These are phyloP conservation scores for Myotisia sp. DNA, from an alignment of 2,329 filamentous ascomycete genomes.

Conservation along the genomic window DNA sequence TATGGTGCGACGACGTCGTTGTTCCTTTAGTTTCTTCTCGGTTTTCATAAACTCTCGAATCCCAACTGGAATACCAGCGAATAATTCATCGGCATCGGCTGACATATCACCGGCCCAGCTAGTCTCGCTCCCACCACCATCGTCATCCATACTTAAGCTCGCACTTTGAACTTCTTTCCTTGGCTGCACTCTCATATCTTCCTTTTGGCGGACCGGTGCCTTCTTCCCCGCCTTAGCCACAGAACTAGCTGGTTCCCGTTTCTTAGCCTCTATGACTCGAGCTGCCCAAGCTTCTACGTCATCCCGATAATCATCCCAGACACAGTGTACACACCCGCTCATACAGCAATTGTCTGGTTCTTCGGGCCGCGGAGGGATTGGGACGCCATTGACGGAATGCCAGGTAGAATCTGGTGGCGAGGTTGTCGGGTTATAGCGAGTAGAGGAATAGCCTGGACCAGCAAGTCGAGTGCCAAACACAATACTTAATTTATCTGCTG, in stretches of 20 bases:
- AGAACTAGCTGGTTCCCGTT: slow-evolving; percentile 10
- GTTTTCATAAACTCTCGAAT: slow-evolving; percentile 96
- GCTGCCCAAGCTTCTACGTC: slow-evolving; percentile 81
- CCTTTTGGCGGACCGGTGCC: not conserved
- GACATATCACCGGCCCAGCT: slow-evolving; percentile 43
- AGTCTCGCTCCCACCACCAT: slow-evolving; percentile 59
- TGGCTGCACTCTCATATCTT: slow-evolving; percentile 20
- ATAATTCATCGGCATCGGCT: slow-evolving; percentile 48
- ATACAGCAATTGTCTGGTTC: slow-evolving; percentile 99
- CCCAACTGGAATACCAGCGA: slow-evolving; percentile 71
- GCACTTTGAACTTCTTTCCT: slow-evolving; percentile 34
- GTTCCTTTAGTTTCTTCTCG: slow-evolving; percentile 76
- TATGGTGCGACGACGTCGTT: too few species aligned
- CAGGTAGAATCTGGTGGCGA: slow-evolving; percentile 46
- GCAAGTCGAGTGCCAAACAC: slow-evolving; percentile 71
- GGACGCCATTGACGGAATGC: slow-evolving; percentile 55
- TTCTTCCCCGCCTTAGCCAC: slow-evolving; percentile 20
- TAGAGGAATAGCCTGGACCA: slow-evolving; percentile 55
- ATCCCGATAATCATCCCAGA: slow-evolving; percentile 84
- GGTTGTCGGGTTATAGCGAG: slow-evolving; percentile 40
- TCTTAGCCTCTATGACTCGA: slow-evolving; percentile 49
- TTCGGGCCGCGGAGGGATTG: slow-evolving; percentile 66
- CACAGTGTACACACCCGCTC: slow-evolving; percentile 95
- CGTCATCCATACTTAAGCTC: slow-evolving; percentile 58
- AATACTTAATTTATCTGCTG: slow-evolving; percentile 44